Evolutionary conservation across 805 yeast species (phyloP), one percentile per base, ranked within the genome.

Genomic region (Kazachstania martiniae): DNA sequence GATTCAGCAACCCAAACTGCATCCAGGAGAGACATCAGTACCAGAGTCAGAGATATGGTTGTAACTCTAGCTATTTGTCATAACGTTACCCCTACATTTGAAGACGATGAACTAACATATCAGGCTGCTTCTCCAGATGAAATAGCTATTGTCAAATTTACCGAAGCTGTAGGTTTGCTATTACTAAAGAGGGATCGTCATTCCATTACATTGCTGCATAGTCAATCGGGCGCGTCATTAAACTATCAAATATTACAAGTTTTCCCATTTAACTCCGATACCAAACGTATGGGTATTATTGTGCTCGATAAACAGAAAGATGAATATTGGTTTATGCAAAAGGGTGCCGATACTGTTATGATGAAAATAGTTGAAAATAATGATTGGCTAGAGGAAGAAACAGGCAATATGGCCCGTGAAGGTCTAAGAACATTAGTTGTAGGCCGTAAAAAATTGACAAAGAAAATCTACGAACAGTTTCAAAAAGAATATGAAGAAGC

Each of bases 51-150:
- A 45, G 95, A 86, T 48, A 63, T 91, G 40, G 73, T 86, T 1
- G 57, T 74, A 0, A 82, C 95, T 1, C 64, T 91, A 31, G 94
- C 97, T 0, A 62, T 89, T n/a, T 91, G 99, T 56, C 99, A 91
- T 56, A 86, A 86, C 44, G 99, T 91, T 18, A 93, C 98, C 0
- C 99, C 99, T 1, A 76, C 94, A 0, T 71, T 76, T 42, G 91
- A 79, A 36, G 83, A 77, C 41, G 85, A 82, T 18, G 75, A 65
- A 36, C 54, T 77, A 12, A 70, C 85, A 2, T 91, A 87, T 53
- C 99, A 91, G 59, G 98, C 98, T 0, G 96, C 97, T 0, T 87
- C 96, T 0, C 99, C 99, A 0, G 99, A 91, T 62, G 99, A 91
- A 54, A 77, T 91, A 44, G 98, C 99, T 18, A 91, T 91, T 41